Evolutionary conservation across 164 flowering plant genomes (phyloP), one percentile per base, ranked within the genome.

Genomic region (Magnolia sinica): DNA sequence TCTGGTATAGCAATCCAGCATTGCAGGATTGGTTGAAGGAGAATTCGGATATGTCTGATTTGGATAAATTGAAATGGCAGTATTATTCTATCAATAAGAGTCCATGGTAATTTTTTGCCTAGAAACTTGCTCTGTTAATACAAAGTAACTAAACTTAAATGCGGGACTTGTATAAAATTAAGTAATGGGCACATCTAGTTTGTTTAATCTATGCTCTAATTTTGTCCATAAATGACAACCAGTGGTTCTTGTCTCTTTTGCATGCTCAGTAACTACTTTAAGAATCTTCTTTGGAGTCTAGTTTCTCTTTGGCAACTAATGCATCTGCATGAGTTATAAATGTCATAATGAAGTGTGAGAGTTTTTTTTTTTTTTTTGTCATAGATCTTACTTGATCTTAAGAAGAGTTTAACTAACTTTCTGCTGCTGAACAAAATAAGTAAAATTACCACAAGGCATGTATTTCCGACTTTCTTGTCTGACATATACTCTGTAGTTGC

Each of bases 1-100:
- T 88, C 71, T 95, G 98, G 97, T 78, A 80, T 84, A 89, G 88
- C 87, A 93, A 93, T 83, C 97, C 95, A 71, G 72, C 77, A 81
- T 81, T 95, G 71, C 87, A 88, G 80, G 91, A 91, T 81, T 95
- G 95, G 96, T 83, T 95, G 86, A 88, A 89, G 86, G 84, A 82
- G 82, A 90, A 84, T 72, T 89, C 90, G 68, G 83, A 83, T 78
- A 31, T 78, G 29, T 92, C 99, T 79, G 72, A 83, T 16, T 67
- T 95, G 82, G 86, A 91, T 84, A 86, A 85, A 72, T 81, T 90
- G 72, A 95, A 95, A 81, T 92, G 98, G 98, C 81, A 65, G 80
- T 89, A 90, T 80, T 95, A 85, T 84, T 61, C 72, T 61, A 90
- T 95, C 76, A 93, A 95, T 77, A 92, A 90, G 85, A 87, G 92